phyloP scores from a whole-genome alignment of 2,329 filamentous ascomycete genomes.

The Aphanocladium album region DNA sequence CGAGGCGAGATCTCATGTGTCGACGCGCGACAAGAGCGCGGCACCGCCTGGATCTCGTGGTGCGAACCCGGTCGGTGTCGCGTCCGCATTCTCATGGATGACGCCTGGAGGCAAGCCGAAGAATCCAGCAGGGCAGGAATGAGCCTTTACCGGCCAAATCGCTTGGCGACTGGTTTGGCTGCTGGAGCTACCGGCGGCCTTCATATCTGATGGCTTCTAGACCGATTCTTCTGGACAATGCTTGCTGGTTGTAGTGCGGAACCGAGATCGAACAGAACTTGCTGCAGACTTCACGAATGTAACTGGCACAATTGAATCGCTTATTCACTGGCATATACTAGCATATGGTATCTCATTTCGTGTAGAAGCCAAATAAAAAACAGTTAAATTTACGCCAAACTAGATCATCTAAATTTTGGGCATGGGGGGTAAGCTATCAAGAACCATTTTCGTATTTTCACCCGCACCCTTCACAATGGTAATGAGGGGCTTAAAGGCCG shows the following conservation, averaged over 20 bases:
- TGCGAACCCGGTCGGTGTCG: constrained; percentile 83
- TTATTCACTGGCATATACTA: not conserved
- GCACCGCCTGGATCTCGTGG: constrained; percentile 47
- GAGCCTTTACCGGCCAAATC: not conserved
- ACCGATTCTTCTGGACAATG: not conserved
- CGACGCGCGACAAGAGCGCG: constrained; percentile 33
- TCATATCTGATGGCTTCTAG: no score
- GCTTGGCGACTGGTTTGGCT: no score
- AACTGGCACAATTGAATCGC: not conserved
- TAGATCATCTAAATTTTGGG: constrained; percentile 46
- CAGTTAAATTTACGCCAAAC: no score
- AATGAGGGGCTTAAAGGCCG: constrained; percentile 69
- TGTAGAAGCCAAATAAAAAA: not conserved
- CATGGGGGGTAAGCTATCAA: constrained; percentile 56
- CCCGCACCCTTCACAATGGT: constrained; percentile 73
- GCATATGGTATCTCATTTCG: not conserved
- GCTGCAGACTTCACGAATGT: not conserved
- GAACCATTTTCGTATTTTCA: constrained; percentile 61
- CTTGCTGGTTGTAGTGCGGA: not conserved
- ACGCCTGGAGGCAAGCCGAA: constrained; percentile 46
- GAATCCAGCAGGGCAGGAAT: constrained; percentile 25
- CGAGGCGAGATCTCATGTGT: constrained; percentile 25
- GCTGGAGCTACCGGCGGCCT: no score
- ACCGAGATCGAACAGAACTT: not conserved
- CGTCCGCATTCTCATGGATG: constrained; percentile 91